These are phyloP conservation scores for Boletellus ananas DNA, from an alignment of 768 basidiomycete species.

Conservation along the genomic window DNA sequence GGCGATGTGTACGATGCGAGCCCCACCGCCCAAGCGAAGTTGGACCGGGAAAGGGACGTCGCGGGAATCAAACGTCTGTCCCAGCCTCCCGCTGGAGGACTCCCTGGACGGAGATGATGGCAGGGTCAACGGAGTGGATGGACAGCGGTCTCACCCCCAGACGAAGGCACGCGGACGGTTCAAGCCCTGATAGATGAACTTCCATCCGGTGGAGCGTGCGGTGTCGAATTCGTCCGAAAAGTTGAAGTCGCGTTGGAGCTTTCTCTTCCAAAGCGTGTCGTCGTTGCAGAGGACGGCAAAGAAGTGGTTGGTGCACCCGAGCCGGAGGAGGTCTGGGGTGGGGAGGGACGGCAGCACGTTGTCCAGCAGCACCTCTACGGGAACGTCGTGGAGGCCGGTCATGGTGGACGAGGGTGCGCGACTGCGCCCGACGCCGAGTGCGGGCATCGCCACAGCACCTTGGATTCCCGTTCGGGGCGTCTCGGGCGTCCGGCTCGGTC, in stretches of 20 bases:
- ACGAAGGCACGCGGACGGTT: slow-evolving; percentile 48
- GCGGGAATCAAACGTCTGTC: slow-evolving; percentile 35
- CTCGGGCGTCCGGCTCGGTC: too few relatives aligned
- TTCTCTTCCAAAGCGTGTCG: slow-evolving; percentile 77
- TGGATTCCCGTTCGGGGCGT: background rate
- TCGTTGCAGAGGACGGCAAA: slow-evolving; percentile 62
- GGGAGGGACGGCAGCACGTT: slow-evolving; percentile 58
- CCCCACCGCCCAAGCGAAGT: slow-evolving; percentile 51
- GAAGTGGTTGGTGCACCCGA: slow-evolving; percentile 61
- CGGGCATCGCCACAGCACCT: slow-evolving; percentile 18
- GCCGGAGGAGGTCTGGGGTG: slow-evolving; percentile 50
- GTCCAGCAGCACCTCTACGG: slow-evolving; percentile 76
- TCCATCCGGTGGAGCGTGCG: slow-evolving; percentile 76
- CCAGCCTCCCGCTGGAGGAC: slow-evolving; percentile 59
- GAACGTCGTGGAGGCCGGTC: slow-evolving; percentile 49
- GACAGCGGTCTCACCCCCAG: slow-evolving; percentile 51
- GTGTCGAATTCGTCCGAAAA: slow-evolving; percentile 62
- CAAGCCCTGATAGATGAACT: slow-evolving; percentile 71
- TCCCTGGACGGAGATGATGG: slow-evolving; percentile 41
- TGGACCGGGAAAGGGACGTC: slow-evolving; percentile 63
- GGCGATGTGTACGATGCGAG: slow-evolving; percentile 64
- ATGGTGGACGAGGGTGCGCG: slow-evolving; percentile 23
- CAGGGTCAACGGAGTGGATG: background rate
- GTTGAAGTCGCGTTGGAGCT: slow-evolving; percentile 68
- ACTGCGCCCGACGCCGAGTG: background rate